phyloP scores from a whole-genome alignment of 257 asterid species.

The Linaria vulgaris region DNA sequence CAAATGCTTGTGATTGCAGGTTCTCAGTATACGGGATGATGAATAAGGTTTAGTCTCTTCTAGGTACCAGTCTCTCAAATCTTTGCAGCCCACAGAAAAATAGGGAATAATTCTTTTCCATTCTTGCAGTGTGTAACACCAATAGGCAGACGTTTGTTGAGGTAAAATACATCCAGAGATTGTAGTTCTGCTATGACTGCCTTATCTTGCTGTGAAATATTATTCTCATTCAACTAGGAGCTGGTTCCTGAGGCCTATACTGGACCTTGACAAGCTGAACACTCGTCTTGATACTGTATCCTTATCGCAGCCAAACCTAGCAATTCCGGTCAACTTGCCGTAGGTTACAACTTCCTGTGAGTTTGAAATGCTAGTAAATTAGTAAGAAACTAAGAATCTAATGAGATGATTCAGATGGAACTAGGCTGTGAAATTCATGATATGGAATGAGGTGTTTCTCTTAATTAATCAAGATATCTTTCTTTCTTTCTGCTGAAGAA shows the following conservation, averaged over 20 bases:
- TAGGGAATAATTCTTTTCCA: slow-evolving; percentile 32
- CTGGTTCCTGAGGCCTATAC: slow-evolving; percentile 96
- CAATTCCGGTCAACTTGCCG: slow-evolving; percentile 10
- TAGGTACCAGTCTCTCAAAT: slow-evolving; percentile 24
- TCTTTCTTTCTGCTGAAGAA: slow-evolving; percentile 81
- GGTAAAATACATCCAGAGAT: slow-evolving; percentile 44
- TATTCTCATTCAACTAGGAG: slow-evolving; percentile 49
- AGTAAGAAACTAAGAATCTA: slow-evolving; percentile 23
- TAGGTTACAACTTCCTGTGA: background rate
- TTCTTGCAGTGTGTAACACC: slow-evolving; percentile 92
- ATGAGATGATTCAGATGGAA: slow-evolving; percentile 19
- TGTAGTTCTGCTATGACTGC: slow-evolving; percentile 20
- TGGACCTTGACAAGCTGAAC: slow-evolving; percentile 82
- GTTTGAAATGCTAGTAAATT: slow-evolving; percentile 20
- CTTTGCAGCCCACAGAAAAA: slow-evolving; percentile 20
- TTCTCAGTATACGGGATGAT: slow-evolving; percentile 96
- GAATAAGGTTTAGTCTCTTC: slow-evolving; percentile 74
- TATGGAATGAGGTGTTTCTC: slow-evolving; percentile 32
- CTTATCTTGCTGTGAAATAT: slow-evolving; percentile 31
- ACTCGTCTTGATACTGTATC: slow-evolving; percentile 92
- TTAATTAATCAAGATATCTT: slow-evolving; percentile 72
- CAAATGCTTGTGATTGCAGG: slow-evolving; percentile 52
- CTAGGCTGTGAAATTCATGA: slow-evolving; percentile 18
- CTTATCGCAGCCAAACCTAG: slow-evolving; percentile 32
- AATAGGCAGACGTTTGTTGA: slow-evolving; percentile 87